These are phyloP conservation scores for Blastocrithidia nonstop DNA, from an alignment of 208 protist genomes.

Conservation along the genomic window DNA sequence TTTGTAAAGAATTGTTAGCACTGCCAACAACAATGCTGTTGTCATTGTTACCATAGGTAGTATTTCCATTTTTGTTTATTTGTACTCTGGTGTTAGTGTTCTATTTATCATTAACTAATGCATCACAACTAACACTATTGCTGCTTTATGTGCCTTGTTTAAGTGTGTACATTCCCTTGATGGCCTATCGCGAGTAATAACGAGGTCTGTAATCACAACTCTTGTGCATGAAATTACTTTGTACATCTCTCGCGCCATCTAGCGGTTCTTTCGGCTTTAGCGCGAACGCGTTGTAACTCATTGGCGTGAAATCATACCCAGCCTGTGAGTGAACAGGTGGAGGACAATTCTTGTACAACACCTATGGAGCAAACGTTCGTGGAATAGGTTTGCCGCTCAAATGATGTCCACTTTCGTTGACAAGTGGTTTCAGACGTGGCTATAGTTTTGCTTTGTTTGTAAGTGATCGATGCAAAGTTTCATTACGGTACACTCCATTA, in stretches of 20 bases:
- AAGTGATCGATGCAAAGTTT: slow-evolving; percentile 22
- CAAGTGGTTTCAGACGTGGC: slow-evolving; percentile 37
- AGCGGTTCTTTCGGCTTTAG: slow-evolving; percentile 37
- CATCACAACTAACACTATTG: too few species aligned
- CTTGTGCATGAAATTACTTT: slow-evolving; percentile 60
- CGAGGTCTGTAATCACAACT: slow-evolving; percentile 61
- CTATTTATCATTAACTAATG: too few species aligned
- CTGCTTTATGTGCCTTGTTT: too few species aligned
- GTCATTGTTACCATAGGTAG: too few species aligned
- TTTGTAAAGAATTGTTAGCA: too few species aligned
- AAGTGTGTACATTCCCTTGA: slow-evolving; percentile 9
- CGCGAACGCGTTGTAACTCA: slow-evolving; percentile 62
- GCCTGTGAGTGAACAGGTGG: slow-evolving; percentile 59
- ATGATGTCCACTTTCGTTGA: slow-evolving; percentile 42
- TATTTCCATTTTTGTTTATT: too few species aligned
- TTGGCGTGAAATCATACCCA: slow-evolving; percentile 75
- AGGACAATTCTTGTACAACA: slow-evolving; percentile 59
- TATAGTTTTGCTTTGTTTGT: slow-evolving; percentile 15
- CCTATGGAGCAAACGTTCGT: slow-evolving; percentile 56
- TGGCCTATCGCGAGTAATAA: slow-evolving; percentile 41
- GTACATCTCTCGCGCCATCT: slow-evolving; percentile 39
- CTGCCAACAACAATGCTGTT: too few species aligned
- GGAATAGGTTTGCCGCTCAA: slow-evolving; percentile 20
- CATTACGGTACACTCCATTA: slow-evolving; percentile 32
- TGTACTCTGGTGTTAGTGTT: too few species aligned